Conservation (phyloP, 2,329 filamentous ascomycete species). For the Rhexocercosporidium sp. region DNA sequence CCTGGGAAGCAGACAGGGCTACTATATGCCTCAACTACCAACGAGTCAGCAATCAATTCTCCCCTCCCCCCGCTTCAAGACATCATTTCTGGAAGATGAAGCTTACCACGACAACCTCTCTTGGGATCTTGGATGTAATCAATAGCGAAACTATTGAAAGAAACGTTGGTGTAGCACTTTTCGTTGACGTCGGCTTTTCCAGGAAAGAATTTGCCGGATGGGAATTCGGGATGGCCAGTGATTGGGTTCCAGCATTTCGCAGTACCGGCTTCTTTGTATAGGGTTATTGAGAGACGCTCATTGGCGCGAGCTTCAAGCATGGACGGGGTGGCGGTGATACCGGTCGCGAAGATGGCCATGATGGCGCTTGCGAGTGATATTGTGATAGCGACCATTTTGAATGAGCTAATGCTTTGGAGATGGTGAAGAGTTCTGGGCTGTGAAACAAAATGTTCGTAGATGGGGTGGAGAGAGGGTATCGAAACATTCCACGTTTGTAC, state of each 20-base stretch:
- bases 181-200: neutral
- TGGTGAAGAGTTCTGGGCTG: too few relatives aligned
- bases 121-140: neutral
- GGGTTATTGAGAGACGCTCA: neutral
- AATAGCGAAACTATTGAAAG: neutral
- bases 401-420: neutral
- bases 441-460: too few relatives aligned
- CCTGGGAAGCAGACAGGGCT: neutral
- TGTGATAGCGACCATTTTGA: neutral
- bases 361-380: neutral
- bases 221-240: neutral
- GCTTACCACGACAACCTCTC: neutral
- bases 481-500: too few relatives aligned
- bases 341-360: neutral
- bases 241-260: neutral
- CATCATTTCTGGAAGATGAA: neutral
- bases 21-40: neutral
- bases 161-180: neutral
- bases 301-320: neutral
- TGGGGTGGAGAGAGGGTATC: too few relatives aligned
- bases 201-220: neutral
- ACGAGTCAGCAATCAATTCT: neutral
- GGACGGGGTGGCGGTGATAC: neutral
- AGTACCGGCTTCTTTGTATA: neutral
- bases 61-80: too few relatives aligned